Base-by-base conservation (phyloP, 2,329 filamentous ascomycete species). In the Metarhizium robertsii region DNA sequence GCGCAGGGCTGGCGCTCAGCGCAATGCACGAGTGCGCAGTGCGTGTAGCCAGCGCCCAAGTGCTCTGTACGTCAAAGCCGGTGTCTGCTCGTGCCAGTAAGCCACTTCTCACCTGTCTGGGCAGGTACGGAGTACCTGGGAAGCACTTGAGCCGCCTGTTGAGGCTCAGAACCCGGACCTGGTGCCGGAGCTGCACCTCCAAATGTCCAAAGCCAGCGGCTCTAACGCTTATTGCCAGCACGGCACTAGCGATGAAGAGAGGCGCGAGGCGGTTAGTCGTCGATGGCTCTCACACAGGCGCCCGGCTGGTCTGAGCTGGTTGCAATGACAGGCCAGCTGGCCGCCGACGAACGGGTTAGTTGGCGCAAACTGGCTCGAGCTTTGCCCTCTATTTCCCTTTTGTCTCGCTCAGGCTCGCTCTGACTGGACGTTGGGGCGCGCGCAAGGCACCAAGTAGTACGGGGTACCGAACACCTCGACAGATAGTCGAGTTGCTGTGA, bases 401-500 rank as follows among this genome's bases (percentile, higher is more conserved):
- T 52, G 52, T 54, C 53, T 54, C 20, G 47, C 32, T 48, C 45
- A 30, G 16, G 40, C 40, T 45, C 29, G 43, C 53, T 52, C 34
- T 52, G 51, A 56, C 50, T 58, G 58, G 55, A 54, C 47, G 57
- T 56, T 50, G 54, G 47, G 55, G 50, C 38, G 58, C 48, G 56
- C 53, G 57, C 50, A 51, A 51, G 52, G 8, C 51, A 54, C 40
- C 32, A 52, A 46, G 18, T 47, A 29, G 16, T n/a, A 20, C 16
- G 52, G 45, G 20, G 43, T 52, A 55, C 57, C 56, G 61, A 61
- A 25, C 25, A 25, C 25, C 25, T 25, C 25, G 25, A 25, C 25
- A 25, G 25, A 59, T 54, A 56, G 52, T 54, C 55, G 56, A 59
- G 57, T 50, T 52, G 55, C 55, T 59, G 55, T 62, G 61, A 64